Base-by-base conservation (phyloP, 2,329 filamentous ascomycete species). In the Anisogramma anomala region DNA sequence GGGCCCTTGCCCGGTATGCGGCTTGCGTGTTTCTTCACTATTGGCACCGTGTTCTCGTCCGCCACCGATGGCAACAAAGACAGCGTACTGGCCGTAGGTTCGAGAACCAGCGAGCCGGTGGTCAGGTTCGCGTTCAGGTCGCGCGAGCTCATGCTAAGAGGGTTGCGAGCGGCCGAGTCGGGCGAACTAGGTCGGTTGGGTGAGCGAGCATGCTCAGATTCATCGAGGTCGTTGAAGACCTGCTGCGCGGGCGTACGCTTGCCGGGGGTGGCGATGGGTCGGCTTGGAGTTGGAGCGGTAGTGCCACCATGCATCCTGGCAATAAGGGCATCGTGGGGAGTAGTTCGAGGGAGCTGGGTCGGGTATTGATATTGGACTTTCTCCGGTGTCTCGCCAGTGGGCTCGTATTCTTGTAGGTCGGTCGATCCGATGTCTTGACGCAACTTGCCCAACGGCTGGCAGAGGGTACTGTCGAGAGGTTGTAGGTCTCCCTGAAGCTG, bases 361-460 rank as follows among this genome's bases (percentile, higher is more conserved):
- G 86, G 84, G 54, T 85, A 94, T n/a, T 76, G 69, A 60, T 96
- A 98, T 39, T 77, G 69, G 22, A 71, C 66, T 62, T 88, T 91
- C 55, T 83, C 77, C 0, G 91, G 91, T 1, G 91, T 96, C 34
- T 82, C 71, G 38, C 91, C 89, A 0, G 91, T 96, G 0, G 84
- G 75, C 27, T 76, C 68, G 58, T 96, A 96, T 56, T 95, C 87
- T 39, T 78, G 71, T 39, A 96, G 68, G 4, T 68, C 61, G 1
- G 79, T 77, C 34, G 61, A 64, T 13, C 71, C 64, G 34, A 94
- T 75, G n/a, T 77, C 72, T 14, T 77, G 69, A 6, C 85, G 77
- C 19, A 98, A 74, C 34, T 78, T 71, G 19, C 69, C 63, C 5
- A 96, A 74, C 6, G 86, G 82, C 50, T 77, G 71, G 47, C 79